These are phyloP conservation scores for Akanthomyces muscarius DNA, from an alignment of 2,329 filamentous ascomycete species.

Conservation along the genomic window DNA sequence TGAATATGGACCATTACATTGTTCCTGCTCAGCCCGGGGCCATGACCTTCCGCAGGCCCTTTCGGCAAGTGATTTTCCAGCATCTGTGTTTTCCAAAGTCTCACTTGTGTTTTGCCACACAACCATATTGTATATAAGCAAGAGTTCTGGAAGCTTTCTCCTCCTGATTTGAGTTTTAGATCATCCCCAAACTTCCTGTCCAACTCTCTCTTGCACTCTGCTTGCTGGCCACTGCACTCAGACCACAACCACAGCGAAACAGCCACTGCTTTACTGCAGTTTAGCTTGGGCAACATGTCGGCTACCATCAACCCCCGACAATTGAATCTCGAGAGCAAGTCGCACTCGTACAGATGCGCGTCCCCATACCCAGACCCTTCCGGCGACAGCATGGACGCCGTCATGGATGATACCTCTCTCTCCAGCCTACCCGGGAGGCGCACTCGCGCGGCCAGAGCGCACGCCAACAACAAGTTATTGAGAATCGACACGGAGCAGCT, in stretches of 20 bases:
- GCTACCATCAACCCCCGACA: not conserved
- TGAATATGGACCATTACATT: not conserved
- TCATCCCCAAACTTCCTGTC: not conserved
- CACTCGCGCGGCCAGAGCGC: not conserved
- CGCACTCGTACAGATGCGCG: not conserved
- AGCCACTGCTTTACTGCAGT: not conserved
- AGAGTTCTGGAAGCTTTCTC: not conserved
- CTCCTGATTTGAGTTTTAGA: not conserved
- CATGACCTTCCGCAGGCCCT: not conserved
- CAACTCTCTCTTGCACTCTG: too few relatives aligned
- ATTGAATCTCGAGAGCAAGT: not conserved
- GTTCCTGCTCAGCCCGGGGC: not conserved
- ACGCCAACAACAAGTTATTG: not conserved
- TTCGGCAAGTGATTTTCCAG: not conserved
- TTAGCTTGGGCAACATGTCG: not conserved
- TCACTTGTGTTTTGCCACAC: not conserved
- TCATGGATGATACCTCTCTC: not conserved
- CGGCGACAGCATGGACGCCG: not conserved
- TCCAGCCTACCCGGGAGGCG: not conserved
- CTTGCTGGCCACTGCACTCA: too few relatives aligned
- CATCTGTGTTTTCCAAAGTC: not conserved
- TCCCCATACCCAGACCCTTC: not conserved
- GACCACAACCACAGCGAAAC: not conserved
- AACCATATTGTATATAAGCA: not conserved
- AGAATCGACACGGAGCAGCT: conserved; percentile 6